Evolutionary conservation across 1,139 yeast species (phyloP), one percentile per base, ranked within the genome.

Genomic region (Hemisphaericaspora subhashii): DNA sequence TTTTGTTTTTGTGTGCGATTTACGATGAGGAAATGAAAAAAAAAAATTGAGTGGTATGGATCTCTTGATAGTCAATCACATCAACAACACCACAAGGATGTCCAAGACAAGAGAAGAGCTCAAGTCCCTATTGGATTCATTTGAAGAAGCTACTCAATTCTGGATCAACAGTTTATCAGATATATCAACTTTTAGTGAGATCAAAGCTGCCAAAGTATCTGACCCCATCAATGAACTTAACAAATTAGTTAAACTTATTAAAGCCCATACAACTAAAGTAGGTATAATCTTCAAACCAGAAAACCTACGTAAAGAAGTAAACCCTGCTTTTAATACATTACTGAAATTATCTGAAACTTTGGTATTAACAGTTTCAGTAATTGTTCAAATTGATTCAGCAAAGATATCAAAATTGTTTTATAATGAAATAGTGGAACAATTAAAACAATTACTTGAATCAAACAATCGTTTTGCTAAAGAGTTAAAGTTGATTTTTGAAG

Each of bases 261-360:
- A 74, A 57, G 92, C 95, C 1, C 90, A 86, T 56, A 71, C 84
- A 2, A 86, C 95, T 3, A 86, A 86, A 57, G 68, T 85, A 3
- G 95, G 95, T 5, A 79, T 87, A 29, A 76, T 87, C 1, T 83
- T 81, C 60, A 79, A 81, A 50, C 86, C 89, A 1, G 79, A 79
- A 5, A 74, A 57, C 35, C 48, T 70, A 31, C 68, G 44, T 46
- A 60, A 52, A 42, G 63, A 34, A 4, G 35, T 39, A 9, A 68
- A 62, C 12, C 79, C 87, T 0, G 83, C 85, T 1, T 71, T 61
- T 46, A 66, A 63, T 21, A 81, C 85, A 26, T 48, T 82, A 9
- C 74, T 71, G 42, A 76, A 76, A 30, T 59, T 77, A 30, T 64
- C 77, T 5, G 77, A 75, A 37, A 57, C 69, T 5, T 40, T 69